A percentile compares a stretch with the other conserved stretches of the same genome.
These are phyloP conservation scores for Hanseniaspora singularis DNA, from an alignment of 805 yeast genomes.

Conservation along the genomic window DNA sequence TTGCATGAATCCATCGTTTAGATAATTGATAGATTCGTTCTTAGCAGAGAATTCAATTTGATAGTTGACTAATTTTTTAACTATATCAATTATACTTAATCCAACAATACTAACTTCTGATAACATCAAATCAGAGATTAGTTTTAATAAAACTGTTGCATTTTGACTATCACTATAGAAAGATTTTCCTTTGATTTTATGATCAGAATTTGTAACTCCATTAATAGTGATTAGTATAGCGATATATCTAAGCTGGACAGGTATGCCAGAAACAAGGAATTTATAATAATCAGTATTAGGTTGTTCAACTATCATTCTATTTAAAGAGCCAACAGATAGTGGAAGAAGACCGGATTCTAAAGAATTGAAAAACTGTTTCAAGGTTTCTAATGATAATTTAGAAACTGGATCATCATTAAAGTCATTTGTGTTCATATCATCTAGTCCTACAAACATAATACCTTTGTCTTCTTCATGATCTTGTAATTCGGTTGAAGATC, in stretches of 20 bases:
- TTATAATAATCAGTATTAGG: constrained; percentile 39
- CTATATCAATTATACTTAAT: constrained; percentile 67
- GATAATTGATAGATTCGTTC: constrained; percentile 22
- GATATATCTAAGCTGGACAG: constrained; percentile 62
- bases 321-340: constrained; percentile 42
- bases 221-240: constrained; percentile 40
- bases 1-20: constrained; percentile 27
- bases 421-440: constrained; percentile 18
- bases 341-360: constrained; percentile 49
- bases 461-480: background rate
- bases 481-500: constrained; percentile 17
- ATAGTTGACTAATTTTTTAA: constrained; percentile 44
- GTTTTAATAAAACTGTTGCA: constrained; percentile 30
- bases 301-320: constrained; percentile 32
- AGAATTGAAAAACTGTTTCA: constrained; percentile 54
- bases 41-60: constrained; percentile 28
- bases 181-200: constrained; percentile 14
- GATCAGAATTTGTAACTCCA: constrained; percentile 21
- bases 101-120: constrained; percentile 80
- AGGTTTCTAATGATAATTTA: constrained; percentile 31
- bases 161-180: constrained; percentile 16
- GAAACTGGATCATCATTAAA: constrained; percentile 19
- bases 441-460: constrained; percentile 12
- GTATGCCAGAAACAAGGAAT: constrained; percentile 63
- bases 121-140: constrained; percentile 49